A percentile compares a stretch with the other conserved stretches of the same genome.
Evolutionary conservation across 2,329 filamentous ascomycete genomes (phyloP).

Genomic region (Verticillium longisporum): DNA sequence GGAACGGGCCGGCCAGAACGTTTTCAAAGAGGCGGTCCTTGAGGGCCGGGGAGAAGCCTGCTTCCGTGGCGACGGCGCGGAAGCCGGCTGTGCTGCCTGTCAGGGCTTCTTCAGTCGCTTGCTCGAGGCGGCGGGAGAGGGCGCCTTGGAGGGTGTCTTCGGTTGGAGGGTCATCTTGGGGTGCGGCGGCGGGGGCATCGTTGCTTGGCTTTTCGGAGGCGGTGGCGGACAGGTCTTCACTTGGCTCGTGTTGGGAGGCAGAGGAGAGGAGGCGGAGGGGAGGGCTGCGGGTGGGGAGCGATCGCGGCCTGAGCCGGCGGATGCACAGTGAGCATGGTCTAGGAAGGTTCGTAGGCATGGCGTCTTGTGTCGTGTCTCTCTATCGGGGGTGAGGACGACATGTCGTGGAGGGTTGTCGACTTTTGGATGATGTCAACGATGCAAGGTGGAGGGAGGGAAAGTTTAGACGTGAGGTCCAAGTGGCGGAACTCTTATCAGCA

Average conservation of each 20-base stretch:
- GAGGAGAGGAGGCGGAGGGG: neutral
- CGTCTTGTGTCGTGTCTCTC: neutral
- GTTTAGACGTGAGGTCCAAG: neutral
- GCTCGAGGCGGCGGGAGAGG: conserved; percentile 50
- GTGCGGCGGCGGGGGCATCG: neutral
- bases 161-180: neutral
- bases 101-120: conserved; percentile 58
- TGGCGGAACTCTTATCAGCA: neutral
- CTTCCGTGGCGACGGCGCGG: conserved; percentile 48
- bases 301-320: neutral
- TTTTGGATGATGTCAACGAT: neutral
- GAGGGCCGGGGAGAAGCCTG: conserved; percentile 57
- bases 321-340: neutral
- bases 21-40: conserved; percentile 51
- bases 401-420: neutral
- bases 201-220: neutral
- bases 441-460: neutral
- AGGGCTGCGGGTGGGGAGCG: neutral
- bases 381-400: neutral
- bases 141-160: conserved; percentile 24
- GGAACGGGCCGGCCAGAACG: conserved; percentile 48
- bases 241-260: no score
- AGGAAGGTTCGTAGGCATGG: neutral
- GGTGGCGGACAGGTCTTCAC: neutral
- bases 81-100: conserved; percentile 53